Conservation (phyloP, 371 early-diverging fungal genomes). For the Mortierella sp. region DNA sequence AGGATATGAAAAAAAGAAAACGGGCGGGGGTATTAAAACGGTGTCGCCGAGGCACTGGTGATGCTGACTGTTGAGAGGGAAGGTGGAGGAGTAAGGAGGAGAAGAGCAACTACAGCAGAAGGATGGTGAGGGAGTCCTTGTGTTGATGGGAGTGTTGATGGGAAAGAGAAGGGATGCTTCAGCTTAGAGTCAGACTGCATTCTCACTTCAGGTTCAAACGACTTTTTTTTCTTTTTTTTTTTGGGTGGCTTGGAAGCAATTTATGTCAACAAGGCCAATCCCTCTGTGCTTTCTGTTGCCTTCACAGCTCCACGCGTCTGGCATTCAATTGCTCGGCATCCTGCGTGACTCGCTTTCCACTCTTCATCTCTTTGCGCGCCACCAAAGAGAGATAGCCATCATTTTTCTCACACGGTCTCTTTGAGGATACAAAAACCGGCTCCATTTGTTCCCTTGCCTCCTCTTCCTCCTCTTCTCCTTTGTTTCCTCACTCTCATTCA, state of each 20-base stretch:
- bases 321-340: background rate
- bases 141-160: background rate
- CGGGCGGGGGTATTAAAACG: background rate
- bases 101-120: background rate
- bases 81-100: background rate
- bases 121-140: background rate
- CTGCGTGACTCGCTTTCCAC: background rate
- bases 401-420: background rate
- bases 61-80: background rate
- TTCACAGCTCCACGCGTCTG: too few species aligned
- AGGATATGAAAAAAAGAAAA: background rate
- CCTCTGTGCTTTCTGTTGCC: background rate
- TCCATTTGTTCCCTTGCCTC: background rate
- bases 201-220: background rate
- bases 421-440: background rate
- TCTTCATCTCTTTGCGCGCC: background rate
- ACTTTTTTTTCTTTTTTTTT: constrained; percentile 20
- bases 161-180: background rate
- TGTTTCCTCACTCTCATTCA: background rate
- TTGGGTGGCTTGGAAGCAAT: constrained; percentile 3
- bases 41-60: background rate
- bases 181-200: background rate
- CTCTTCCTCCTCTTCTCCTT: background rate
- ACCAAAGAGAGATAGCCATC: background rate
- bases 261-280: background rate